phyloP scores from a whole-genome alignment of 2,329 filamentous ascomycete genomes.

The Hypoxylon sp. region DNA sequence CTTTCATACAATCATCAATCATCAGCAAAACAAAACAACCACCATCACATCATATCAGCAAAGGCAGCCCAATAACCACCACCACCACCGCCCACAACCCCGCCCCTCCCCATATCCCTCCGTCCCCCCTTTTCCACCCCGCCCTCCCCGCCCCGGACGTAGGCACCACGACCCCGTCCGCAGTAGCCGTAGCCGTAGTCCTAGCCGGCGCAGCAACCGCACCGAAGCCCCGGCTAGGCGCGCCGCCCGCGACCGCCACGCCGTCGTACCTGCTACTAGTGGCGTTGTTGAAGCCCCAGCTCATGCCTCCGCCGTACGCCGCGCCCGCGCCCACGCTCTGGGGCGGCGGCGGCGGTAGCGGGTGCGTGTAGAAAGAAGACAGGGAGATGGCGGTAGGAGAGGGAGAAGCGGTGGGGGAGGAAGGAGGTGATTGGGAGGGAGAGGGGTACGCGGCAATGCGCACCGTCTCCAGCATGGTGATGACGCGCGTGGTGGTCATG shows the following conservation, averaged over 20 bases:
- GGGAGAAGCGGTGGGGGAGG: not conserved
- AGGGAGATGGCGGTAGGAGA: slow-evolving; percentile 3
- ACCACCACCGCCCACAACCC: not conserved
- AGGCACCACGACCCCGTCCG: slow-evolving; percentile 3
- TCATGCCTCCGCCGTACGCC: slow-evolving; percentile 10
- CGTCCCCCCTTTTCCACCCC: not conserved
- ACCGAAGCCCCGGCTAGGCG: not conserved
- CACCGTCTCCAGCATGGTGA: slow-evolving; percentile 42
- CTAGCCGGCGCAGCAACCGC: not conserved
- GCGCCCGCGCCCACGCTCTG: slow-evolving; percentile 2
- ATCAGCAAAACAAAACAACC: not conserved
- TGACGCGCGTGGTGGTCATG: slow-evolving; percentile 39
- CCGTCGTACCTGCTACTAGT: not conserved
- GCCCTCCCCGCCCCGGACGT: not conserved
- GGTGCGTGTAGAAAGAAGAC: slow-evolving; percentile 5
- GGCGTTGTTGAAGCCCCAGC: slow-evolving; percentile 32
- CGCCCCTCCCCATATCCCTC: not conserved
- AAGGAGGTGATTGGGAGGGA: not conserved
- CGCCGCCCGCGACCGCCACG: not conserved
- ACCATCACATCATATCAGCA: slow-evolving; percentile 12
- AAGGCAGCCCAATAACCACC: not conserved
- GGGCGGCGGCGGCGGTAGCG: not conserved
- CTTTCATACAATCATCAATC: slow-evolving; percentile 12
- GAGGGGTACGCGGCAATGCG: slow-evolving; percentile 13
- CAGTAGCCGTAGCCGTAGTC: slow-evolving; percentile 11